These are phyloP conservation scores for Climacium dendroides DNA, from an alignment of 225 moss, liverwort and hornwort genomes.

Conservation along the genomic window DNA sequence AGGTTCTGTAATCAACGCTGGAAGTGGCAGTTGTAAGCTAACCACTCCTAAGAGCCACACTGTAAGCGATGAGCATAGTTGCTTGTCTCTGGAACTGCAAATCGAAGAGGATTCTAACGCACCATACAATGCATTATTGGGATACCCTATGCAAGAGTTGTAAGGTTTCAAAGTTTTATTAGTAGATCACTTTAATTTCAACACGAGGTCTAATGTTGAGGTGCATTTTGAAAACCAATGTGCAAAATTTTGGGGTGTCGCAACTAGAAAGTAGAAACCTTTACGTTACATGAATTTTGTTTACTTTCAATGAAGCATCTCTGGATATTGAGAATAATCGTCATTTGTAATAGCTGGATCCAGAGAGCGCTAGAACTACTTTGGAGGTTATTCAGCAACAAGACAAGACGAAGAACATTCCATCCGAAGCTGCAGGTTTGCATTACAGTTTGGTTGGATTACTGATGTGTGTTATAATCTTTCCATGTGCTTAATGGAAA, in stretches of 20 bases:
- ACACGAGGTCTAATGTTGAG: background rate
- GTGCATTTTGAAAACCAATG: background rate
- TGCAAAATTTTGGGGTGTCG: background rate
- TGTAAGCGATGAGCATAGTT: background rate
- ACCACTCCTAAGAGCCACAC: background rate
- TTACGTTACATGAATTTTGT: too few relatives aligned
- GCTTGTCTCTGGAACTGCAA: background rate
- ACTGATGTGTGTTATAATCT: background rate
- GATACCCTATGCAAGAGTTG: background rate
- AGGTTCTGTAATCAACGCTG: background rate
- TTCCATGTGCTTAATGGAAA: background rate
- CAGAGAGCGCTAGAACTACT: slow-evolving; percentile 71
- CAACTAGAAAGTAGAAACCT: background rate
- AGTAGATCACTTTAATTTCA: background rate
- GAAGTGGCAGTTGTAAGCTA: background rate
- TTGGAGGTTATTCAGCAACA: slow-evolving; percentile 77
- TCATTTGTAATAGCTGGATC: slow-evolving; percentile 59
- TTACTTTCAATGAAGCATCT: background rate
- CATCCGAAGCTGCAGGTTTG: slow-evolving; percentile 27
- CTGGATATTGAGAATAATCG: background rate
- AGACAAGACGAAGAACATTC: slow-evolving; percentile 19
- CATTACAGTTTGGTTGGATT: background rate
- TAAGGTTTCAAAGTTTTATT: background rate
- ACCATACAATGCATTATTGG: background rate
- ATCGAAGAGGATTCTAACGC: background rate